These are phyloP conservation scores for Pyrrhoderma lamaoense DNA, from an alignment of 1,284 basidiomycete species.

Conservation along the genomic window DNA sequence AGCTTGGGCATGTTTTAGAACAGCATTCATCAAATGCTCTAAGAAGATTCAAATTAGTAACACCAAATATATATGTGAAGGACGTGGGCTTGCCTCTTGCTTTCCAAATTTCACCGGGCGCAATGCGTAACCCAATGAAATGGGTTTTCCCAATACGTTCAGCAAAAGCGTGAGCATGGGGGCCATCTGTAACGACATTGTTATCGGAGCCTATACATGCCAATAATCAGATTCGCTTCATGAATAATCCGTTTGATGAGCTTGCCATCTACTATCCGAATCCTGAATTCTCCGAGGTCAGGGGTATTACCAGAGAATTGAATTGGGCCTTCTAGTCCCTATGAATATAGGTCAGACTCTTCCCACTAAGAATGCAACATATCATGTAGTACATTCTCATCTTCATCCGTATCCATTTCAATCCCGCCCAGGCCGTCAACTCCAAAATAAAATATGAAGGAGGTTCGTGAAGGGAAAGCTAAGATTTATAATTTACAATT, in stretches of 20 bases:
- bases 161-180: conserved; percentile 53
- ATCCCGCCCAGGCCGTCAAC: conserved; percentile 80
- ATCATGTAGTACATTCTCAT: conserved; percentile 50
- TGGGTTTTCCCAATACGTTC: conserved; percentile 67
- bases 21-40: conserved; percentile 63
- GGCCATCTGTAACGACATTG: conserved; percentile 41
- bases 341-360: conserved; percentile 1
- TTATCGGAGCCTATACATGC: conserved; percentile 48
- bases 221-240: background rate
- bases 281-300: conserved; percentile 74
- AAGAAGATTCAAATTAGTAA: conserved; percentile 2
- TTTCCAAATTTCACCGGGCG: conserved; percentile 70
- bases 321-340: conserved; percentile 70
- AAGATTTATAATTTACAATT: conserved; percentile 9
- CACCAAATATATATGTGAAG: background rate
- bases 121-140: conserved; percentile 58
- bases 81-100: conserved; percentile 55
- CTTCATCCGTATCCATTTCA: conserved; percentile 69
- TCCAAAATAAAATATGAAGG: conserved; percentile 80
- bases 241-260: background rate
- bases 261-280: conserved; percentile 77
- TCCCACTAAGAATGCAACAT: background rate
- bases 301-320: conserved; percentile 65
- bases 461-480: conserved; percentile 56
- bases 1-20: conserved; percentile 53